Conservation (phyloP, 1,284 basidiomycete genomes). For the Xerocomus nothofagi region DNA sequence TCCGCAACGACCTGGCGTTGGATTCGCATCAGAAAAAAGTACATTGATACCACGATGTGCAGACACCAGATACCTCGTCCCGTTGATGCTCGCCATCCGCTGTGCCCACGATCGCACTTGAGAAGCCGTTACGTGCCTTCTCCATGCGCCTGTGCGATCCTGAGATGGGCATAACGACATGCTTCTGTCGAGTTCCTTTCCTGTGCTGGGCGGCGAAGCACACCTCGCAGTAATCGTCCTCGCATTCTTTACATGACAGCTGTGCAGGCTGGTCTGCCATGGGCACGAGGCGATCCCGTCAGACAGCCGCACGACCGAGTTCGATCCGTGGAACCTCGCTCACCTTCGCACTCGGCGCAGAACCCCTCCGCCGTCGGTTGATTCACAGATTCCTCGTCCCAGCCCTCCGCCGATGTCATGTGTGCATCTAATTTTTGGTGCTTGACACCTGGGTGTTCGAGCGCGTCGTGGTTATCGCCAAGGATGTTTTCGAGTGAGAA, state of each 20-base stretch:
- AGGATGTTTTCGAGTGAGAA: conserved; percentile 72
- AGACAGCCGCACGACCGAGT: not conserved
- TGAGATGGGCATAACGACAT: conserved; percentile 53
- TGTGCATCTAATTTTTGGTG: conserved; percentile 27
- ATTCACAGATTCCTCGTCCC: conserved; percentile 62
- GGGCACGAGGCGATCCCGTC: not conserved
- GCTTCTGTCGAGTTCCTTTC: conserved; percentile 71
- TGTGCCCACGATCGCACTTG: not conserved
- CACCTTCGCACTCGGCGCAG: conserved; percentile 83
- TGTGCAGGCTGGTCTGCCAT: conserved; percentile 75
- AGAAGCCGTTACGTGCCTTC: conserved; percentile 26
- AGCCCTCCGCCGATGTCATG: conserved; percentile 44
- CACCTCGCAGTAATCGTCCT: conserved; percentile 75
- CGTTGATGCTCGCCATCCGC: conserved; percentile 3
- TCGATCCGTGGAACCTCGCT: conserved; percentile 20
- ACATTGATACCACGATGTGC: not conserved
- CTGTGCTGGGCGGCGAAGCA: conserved; percentile 80
- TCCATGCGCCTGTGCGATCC: conserved; percentile 12
- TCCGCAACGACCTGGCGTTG: conserved; percentile 28
- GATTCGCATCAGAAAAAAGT: conserved; percentile 1
- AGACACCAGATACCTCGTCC: conserved; percentile 19
- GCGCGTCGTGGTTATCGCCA: conserved; percentile 53
- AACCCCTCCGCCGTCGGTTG: conserved; percentile 58
- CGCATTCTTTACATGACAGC: conserved; percentile 66
- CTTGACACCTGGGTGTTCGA: conserved; percentile 52